These are phyloP conservation scores for Hypoxylon sp. DNA, from an alignment of 2,329 filamentous ascomycete species.

Conservation along the genomic window DNA sequence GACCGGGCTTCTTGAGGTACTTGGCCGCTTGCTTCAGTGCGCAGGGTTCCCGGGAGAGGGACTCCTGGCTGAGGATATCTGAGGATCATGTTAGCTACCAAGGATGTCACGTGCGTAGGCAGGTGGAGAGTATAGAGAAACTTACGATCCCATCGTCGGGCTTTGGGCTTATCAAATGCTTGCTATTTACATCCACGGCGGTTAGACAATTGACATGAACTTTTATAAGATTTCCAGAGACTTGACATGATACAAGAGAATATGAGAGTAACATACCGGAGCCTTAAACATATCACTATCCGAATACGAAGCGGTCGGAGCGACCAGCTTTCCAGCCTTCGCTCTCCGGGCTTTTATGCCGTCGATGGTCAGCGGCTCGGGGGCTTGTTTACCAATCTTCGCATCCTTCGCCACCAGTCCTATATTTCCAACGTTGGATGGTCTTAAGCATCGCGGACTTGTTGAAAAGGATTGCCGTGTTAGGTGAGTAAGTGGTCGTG, in stretches of 20 bases:
- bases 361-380: constrained; percentile 66
- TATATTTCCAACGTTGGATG: constrained; percentile 40
- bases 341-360: constrained; percentile 75
- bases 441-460: constrained; percentile 20
- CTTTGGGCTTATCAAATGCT: constrained; percentile 73
- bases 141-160: constrained; percentile 87
- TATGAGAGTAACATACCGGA: constrained; percentile 61
- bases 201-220: constrained; percentile 1
- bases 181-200: constrained; percentile 50
- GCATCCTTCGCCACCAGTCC: constrained; percentile 42
- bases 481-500: constrained; percentile 19
- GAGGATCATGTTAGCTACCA: constrained; percentile 17
- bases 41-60: constrained; percentile 69
- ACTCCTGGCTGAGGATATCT: constrained; percentile 73
- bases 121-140: constrained; percentile 42
- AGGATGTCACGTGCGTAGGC: background rate
- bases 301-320: constrained; percentile 79
- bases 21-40: constrained; percentile 86
- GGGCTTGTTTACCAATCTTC: constrained; percentile 38
- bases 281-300: constrained; percentile 88
- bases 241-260: constrained; percentile 31
- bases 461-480: constrained; percentile 29
- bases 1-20: constrained; percentile 80
- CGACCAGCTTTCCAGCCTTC: constrained; percentile 78
- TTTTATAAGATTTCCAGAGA: constrained; percentile 46